Conservation (phyloP, 1,139 yeast genomes). For the Groenewaldozyma sp. region DNA sequence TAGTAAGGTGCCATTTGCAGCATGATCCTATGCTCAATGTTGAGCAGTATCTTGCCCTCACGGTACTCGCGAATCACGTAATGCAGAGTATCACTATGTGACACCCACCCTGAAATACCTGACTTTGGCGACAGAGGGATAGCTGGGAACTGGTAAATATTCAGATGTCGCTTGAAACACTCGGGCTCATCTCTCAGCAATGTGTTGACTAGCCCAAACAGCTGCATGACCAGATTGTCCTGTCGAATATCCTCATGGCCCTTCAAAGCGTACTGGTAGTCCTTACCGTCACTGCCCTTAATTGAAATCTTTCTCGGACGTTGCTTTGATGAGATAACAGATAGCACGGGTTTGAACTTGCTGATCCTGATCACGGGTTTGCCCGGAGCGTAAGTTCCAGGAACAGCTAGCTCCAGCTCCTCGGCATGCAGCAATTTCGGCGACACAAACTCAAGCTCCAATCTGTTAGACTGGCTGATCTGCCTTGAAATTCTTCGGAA, state of each 20-base stretch:
- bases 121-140: conserved; percentile 94
- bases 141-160: conserved; percentile 84
- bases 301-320: conserved; percentile 80
- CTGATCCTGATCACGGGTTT: conserved; percentile 65
- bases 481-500: conserved; percentile 87
- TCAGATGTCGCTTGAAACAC: conserved; percentile 91
- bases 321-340: conserved; percentile 93
- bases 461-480: conserved; percentile 73
- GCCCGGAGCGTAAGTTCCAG: conserved; percentile 88
- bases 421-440: conserved; percentile 69
- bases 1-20: conserved; percentile 97
- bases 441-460: conserved; percentile 88
- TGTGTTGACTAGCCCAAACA: conserved; percentile 91
- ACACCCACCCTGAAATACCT: conserved; percentile 97
- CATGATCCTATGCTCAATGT: conserved; percentile 93
- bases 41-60: conserved; percentile 80
- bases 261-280: conserved; percentile 69
- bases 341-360: conserved; percentile 69
- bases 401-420: conserved; percentile 80
- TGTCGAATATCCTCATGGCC: conserved; percentile 99
- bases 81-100: conserved; percentile 94
- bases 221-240: conserved; percentile 95
- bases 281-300: conserved; percentile 86
- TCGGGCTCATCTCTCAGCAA: conserved; percentile 84
- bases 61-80: conserved; percentile 85